These are phyloP conservation scores for Aspergillus eucalypticola DNA, from an alignment of 2,329 filamentous ascomycete species.

Conservation along the genomic window DNA sequence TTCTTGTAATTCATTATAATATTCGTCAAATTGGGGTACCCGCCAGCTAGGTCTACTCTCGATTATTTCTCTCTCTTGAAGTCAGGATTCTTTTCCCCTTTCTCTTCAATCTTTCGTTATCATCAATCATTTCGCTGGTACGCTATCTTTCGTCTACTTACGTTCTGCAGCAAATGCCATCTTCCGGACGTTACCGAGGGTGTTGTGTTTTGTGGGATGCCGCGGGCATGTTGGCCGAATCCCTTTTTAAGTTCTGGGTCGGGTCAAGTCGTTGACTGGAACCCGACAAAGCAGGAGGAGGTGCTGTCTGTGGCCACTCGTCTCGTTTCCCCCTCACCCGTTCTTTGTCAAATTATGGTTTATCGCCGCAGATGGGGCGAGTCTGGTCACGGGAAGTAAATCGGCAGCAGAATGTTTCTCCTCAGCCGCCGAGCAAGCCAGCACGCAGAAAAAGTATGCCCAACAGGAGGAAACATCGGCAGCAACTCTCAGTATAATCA, in stretches of 20 bases:
- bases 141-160: not conserved
- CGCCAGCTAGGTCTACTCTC: not conserved
- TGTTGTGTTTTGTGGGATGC: not conserved
- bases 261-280: not conserved
- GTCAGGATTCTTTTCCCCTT: too few species aligned
- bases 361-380: not conserved
- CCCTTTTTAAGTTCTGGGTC: not conserved
- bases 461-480: not conserved
- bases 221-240: not conserved
- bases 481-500: not conserved
- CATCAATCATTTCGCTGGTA: not conserved
- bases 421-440: not conserved
- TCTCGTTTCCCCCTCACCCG: not conserved
- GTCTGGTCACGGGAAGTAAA: not conserved
- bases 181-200: not conserved
- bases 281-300: not conserved
- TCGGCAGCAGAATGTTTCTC: not conserved
- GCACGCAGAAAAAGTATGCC: not conserved
- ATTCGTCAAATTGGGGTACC: not conserved
- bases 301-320: not conserved
- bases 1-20: not conserved
- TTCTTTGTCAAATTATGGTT: constrained; percentile 4
- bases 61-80: not conserved
- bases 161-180: not conserved
- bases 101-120: not conserved